Evolutionary conservation across 2,329 filamentous ascomycete species (phyloP).

Genomic region (Leptographium galeiforme): DNA sequence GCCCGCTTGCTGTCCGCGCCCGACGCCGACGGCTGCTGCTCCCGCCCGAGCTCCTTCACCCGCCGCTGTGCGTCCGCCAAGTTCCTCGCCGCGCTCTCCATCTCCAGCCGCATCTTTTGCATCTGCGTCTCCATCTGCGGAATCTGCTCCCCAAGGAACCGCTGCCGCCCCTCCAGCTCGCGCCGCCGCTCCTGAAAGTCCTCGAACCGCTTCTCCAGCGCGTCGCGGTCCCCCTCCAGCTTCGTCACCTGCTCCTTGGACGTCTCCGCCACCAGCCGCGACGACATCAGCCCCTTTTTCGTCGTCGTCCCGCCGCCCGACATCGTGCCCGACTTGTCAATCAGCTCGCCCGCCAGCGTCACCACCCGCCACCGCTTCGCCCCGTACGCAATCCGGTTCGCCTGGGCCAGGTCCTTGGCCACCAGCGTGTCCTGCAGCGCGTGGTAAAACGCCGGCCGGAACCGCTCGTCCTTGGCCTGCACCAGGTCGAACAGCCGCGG

Average conservation of each 20-base stretch:
- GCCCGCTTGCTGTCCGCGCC: slow-evolving; percentile 56
- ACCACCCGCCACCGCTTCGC: slow-evolving; percentile 91
- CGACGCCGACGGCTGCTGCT: slow-evolving; percentile 66
- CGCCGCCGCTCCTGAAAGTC: slow-evolving; percentile 76
- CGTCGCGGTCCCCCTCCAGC: slow-evolving; percentile 76
- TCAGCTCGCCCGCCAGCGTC: slow-evolving; percentile 85
- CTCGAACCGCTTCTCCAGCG: slow-evolving; percentile 68
- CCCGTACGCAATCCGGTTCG: slow-evolving; percentile 92
- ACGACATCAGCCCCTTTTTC: slow-evolving; percentile 90
- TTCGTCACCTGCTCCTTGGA: slow-evolving; percentile 80
- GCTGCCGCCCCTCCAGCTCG: slow-evolving; percentile 61
- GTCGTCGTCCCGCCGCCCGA: slow-evolving; percentile 87
- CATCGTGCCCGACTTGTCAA: slow-evolving; percentile 98
- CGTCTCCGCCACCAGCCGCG: slow-evolving; percentile 77
- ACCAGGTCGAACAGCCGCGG: slow-evolving; percentile 89
- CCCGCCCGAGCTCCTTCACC: slow-evolving; percentile 69
- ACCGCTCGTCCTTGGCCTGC: slow-evolving; percentile 74
- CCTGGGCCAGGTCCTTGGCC: slow-evolving; percentile 83
- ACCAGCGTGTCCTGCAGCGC: slow-evolving; percentile 92
- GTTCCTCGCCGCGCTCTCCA: slow-evolving; percentile 77
- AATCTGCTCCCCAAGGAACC: slow-evolving; percentile 61
- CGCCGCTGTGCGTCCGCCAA: slow-evolving; percentile 72
- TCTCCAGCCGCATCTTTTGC: slow-evolving; percentile 79
- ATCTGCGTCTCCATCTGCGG: slow-evolving; percentile 79
- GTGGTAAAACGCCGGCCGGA: slow-evolving; percentile 85